Conservation (phyloP, 768 basidiomycete species). For the Lactarius sp. region DNA sequence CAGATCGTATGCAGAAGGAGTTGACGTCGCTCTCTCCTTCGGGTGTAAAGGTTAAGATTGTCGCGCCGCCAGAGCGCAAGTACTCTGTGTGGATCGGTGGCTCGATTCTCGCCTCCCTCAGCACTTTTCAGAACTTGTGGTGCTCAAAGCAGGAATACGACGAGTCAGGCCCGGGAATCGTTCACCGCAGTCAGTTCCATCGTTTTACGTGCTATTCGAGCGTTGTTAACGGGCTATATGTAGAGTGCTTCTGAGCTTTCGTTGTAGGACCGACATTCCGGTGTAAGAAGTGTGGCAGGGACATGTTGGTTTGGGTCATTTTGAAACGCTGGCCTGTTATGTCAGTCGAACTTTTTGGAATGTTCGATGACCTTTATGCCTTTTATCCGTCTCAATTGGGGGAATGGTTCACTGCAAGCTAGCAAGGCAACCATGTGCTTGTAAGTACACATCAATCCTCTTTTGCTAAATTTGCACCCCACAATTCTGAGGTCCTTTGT, state of each 20-base stretch:
- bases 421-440: too few relatives aligned
- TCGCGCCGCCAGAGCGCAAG: slow-evolving; percentile 89
- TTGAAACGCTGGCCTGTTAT: neutral
- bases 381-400: neutral
- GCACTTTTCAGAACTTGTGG: slow-evolving; percentile 97
- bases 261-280: neutral
- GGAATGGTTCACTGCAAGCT: too few relatives aligned
- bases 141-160: slow-evolving; percentile 91
- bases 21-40: slow-evolving; percentile 77
- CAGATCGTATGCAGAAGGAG: slow-evolving; percentile 95
- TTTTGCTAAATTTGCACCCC: too few relatives aligned
- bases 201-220: neutral
- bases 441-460: too few relatives aligned
- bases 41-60: slow-evolving; percentile 93
- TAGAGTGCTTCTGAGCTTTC: neutral
- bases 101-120: slow-evolving; percentile 79
- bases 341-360: slow-evolving; percentile 2
- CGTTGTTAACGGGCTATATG: neutral
- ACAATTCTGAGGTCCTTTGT: too few relatives aligned
- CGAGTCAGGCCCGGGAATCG: slow-evolving; percentile 73
- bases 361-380: slow-evolving; percentile 2
- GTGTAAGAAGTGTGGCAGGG: neutral
- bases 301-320: neutral
- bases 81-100: slow-evolving; percentile 96
- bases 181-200: slow-evolving; percentile 55